Base-by-base conservation (phyloP, 2,329 filamentous ascomycete species). In the Botrytis fragariae region DNA sequence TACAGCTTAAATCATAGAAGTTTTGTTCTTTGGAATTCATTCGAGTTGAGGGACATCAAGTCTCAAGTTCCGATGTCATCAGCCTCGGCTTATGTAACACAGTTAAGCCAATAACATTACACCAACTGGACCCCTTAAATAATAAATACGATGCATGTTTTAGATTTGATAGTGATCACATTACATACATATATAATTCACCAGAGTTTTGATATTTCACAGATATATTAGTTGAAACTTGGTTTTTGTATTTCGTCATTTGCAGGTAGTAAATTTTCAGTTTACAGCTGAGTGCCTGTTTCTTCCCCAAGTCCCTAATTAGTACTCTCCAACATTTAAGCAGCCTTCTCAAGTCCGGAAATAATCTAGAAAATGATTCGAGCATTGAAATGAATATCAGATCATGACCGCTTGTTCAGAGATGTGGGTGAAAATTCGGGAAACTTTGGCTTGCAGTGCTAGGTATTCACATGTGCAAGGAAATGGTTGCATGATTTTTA, bases 11-110 rank as follows among this genome's bases (percentile, higher is more conserved):
- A 57, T 57, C 35, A 20, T 35, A 32, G 35, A n/a, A 59, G 70
- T 59, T 65, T 59, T 67, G 48, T 68, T 68, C 29, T 60, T 48
- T 39, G 42, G 12, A 29, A 63, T 54, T 18, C 62, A 57, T 62
- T 67, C 44, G 51, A 72, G 70, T 67, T 72, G 70, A 72, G 70
- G 70, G 70, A 72, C 70, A 54, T 67, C 63, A 44, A 72, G 61
- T 72, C 70, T 71, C 69, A 72, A 57, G 48, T 60, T 72, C 45
- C 70, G 62, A 72, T 72, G 70, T 72, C 70, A 72, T 72, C 62
- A 67, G 51, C 48, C 54, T 68, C 32, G 29, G 51, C 70, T 72
- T 72, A 72, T 59, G 62, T 69, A 69, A 69, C 54, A 16, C 9
- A 1, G 18, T 57, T 59, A 42, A 60, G 18, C 69, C 69, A 72